These are phyloP conservation scores for Agrostemma githago DNA, from an alignment of 148 eudicot species.

Conservation along the genomic window DNA sequence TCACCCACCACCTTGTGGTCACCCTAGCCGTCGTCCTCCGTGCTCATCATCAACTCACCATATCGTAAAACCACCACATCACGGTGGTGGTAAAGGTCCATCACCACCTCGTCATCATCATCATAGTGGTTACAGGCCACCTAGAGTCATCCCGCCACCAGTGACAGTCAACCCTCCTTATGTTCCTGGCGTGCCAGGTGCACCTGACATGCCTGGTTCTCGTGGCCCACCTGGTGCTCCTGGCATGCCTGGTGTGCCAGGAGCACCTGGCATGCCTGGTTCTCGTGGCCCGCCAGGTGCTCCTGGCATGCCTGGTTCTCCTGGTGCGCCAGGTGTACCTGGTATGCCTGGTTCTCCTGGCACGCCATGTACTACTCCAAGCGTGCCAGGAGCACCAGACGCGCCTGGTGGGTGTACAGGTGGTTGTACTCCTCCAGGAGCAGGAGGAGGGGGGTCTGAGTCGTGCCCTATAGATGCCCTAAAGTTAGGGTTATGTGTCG, in stretches of 20 bases:
- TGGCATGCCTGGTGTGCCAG: conserved; percentile 13
- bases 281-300: conserved; percentile 29
- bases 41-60: conserved; percentile 28
- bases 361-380: too few relatives aligned
- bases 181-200: not conserved
- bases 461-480: conserved; percentile 80
- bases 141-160: conserved; percentile 43
- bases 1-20: conserved; percentile 41
- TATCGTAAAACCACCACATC: conserved; percentile 16
- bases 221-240: conserved; percentile 13
- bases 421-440: not conserved
- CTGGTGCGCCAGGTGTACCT: conserved; percentile 15
- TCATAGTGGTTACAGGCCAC: conserved; percentile 29
- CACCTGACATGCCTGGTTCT: conserved; percentile 18
- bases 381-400: conserved; percentile 10
- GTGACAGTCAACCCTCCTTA: conserved; percentile 39
- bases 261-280: conserved; percentile 11
- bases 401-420: not conserved
- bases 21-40: conserved; percentile 31
- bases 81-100: conserved; percentile 8
- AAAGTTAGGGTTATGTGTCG: conserved; percentile 79
- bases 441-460: not conserved
- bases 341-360: too few relatives aligned
- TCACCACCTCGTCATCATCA: conserved; percentile 3
- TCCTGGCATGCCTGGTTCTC: conserved; percentile 1